Percentiles rank a stretch among this genome's conserved stretches.
Evolutionary conservation across 768 basidiomycete genomes (phyloP).

Genomic region (Coprinellus micaceus): DNA sequence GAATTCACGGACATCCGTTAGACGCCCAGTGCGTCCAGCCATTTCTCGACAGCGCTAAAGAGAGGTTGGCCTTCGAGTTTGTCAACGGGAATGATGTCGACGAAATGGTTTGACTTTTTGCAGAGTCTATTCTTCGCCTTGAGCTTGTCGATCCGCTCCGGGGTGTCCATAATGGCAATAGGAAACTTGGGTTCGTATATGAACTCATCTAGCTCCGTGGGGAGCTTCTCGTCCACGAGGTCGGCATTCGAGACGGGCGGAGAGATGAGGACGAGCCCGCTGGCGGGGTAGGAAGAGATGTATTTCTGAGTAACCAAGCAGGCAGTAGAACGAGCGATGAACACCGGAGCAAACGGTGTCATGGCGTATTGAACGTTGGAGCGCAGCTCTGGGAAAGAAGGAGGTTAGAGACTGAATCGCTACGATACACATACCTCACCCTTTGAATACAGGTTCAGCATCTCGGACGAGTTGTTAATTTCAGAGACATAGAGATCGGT

Average conservation of each 20-base stretch:
- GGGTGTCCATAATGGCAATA: slow-evolving; percentile 45
- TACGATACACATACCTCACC: slow-evolving; percentile 25
- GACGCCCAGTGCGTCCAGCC: slow-evolving; percentile 55
- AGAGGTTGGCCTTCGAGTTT: slow-evolving; percentile 35
- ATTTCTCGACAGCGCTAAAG: slow-evolving; percentile 41
- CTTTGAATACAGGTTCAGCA: slow-evolving; percentile 39
- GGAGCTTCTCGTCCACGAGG: slow-evolving; percentile 28
- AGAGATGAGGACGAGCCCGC: slow-evolving; percentile 58
- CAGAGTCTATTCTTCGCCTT: slow-evolving; percentile 39
- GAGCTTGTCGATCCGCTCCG: slow-evolving; percentile 30
- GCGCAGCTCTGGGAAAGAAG: slow-evolving; percentile 34
- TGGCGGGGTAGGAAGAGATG: slow-evolving; percentile 63
- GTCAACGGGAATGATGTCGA: slow-evolving; percentile 35
- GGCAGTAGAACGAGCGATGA: slow-evolving; percentile 45
- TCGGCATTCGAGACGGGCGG: slow-evolving; percentile 44
- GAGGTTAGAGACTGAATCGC: not conserved
- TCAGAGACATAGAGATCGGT: slow-evolving; percentile 29
- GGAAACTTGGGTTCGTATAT: slow-evolving; percentile 62
- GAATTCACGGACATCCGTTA: slow-evolving; percentile 16
- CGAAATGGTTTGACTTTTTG: slow-evolving; percentile 24
- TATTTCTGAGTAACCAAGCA: slow-evolving; percentile 64
- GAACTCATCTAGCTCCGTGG: slow-evolving; percentile 46
- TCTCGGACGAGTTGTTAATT: slow-evolving; percentile 5
- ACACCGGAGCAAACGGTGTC: slow-evolving; percentile 55
- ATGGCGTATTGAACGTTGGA: slow-evolving; percentile 38